These are phyloP conservation scores for Tephrocybe sp. DNA, from an alignment of 768 basidiomycete genomes.

Conservation along the genomic window DNA sequence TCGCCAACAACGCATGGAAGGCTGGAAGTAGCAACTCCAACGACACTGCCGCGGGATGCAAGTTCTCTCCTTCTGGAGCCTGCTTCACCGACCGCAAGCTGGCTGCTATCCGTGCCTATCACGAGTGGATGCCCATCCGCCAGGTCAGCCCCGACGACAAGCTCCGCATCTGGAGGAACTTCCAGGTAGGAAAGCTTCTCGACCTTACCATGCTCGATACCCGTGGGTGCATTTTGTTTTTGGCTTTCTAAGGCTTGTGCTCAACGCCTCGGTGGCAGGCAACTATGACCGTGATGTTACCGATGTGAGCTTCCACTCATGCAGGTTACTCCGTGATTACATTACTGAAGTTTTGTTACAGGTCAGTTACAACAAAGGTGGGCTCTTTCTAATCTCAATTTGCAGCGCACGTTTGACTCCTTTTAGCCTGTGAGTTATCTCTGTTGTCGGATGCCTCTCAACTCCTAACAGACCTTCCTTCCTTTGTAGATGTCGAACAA, in stretches of 20 bases:
- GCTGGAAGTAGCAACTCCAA: conserved; percentile 32
- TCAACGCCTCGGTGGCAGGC: not conserved
- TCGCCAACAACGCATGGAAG: conserved; percentile 8
- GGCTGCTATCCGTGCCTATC: conserved; percentile 56
- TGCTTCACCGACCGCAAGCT: conserved; percentile 47
- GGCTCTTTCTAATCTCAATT: not conserved
- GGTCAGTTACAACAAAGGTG: not conserved
- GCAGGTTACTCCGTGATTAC: not conserved
- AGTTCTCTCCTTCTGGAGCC: conserved; percentile 50
- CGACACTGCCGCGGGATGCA: conserved; percentile 47
- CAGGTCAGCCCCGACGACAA: conserved; percentile 54
- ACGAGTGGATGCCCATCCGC: conserved; percentile 64
- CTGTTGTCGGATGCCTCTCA: not conserved
- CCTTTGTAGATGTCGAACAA: conserved; percentile 45
- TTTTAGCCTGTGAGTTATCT: not conserved
- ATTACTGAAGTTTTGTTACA: not conserved
- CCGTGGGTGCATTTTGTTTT: conserved; percentile 27
- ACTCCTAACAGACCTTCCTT: not conserved
- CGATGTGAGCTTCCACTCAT: not conserved
- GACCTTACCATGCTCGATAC: conserved; percentile 64
- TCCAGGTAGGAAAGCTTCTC: conserved; percentile 59
- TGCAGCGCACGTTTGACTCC: not conserved
- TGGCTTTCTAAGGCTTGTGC: no score
- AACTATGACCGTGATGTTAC: not conserved
- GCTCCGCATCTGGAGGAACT: conserved; percentile 61